Evolutionary conservation across 2,329 filamentous ascomycete genomes (phyloP).

Genomic region (Penicillium brasilianum): DNA sequence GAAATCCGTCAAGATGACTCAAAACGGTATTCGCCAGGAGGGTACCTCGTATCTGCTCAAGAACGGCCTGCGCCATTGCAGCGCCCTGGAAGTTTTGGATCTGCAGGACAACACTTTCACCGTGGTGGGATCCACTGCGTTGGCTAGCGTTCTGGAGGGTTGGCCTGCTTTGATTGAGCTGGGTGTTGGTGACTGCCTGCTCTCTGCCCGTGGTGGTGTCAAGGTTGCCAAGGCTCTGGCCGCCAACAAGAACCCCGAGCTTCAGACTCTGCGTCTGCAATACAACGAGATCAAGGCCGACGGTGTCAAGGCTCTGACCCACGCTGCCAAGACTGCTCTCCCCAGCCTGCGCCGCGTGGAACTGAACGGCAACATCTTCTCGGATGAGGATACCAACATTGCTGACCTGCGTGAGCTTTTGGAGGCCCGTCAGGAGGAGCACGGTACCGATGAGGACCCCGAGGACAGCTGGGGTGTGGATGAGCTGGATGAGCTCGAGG

Average conservation of each 20-base stretch:
- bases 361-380: slow-evolving; percentile 94
- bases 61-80: slow-evolving; percentile 75
- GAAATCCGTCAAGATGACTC: slow-evolving; percentile 92
- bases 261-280: slow-evolving; percentile 82
- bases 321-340: slow-evolving; percentile 70
- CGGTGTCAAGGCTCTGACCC: slow-evolving; percentile 72
- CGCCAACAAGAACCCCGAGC: slow-evolving; percentile 75
- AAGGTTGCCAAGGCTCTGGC: slow-evolving; percentile 74
- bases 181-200: slow-evolving; percentile 84
- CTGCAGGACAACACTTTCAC: slow-evolving; percentile 99
- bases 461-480: slow-evolving; percentile 87
- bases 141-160: slow-evolving; percentile 73
- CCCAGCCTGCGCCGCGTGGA: slow-evolving; percentile 84
- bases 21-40: slow-evolving; percentile 95
- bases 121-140: slow-evolving; percentile 73
- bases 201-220: slow-evolving; percentile 76
- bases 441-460: slow-evolving; percentile 63
- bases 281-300: slow-evolving; percentile 91
- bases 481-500: slow-evolving; percentile 83
- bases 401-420: slow-evolving; percentile 71
- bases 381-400: slow-evolving; percentile 79
- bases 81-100: slow-evolving; percentile 75
- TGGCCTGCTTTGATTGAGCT: slow-evolving; percentile 83
- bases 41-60: slow-evolving; percentile 82
- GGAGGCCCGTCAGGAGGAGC: slow-evolving; percentile 76